Conservation (phyloP, 2,329 filamentous ascomycete species). For the Penicillium sp. region DNA sequence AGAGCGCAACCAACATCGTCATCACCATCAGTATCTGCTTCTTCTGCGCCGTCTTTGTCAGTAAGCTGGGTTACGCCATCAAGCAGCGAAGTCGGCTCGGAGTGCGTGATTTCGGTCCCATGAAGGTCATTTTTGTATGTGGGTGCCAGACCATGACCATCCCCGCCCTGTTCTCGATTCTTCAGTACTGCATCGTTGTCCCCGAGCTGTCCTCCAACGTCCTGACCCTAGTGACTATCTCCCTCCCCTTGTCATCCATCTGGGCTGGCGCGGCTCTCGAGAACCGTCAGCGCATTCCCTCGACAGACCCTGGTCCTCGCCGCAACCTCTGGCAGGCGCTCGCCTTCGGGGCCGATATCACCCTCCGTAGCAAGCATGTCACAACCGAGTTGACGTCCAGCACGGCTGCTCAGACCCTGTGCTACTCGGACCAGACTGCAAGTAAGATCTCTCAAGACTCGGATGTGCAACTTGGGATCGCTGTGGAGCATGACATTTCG, state of each 20-base stretch:
- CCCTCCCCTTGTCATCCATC: slow-evolving; percentile 64
- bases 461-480: slow-evolving; percentile 24
- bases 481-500: slow-evolving; percentile 32
- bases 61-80: slow-evolving; percentile 60
- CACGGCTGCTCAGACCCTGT: slow-evolving; percentile 25
- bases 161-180: slow-evolving; percentile 60
- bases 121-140: slow-evolving; percentile 67
- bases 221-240: slow-evolving; percentile 59
- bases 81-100: slow-evolving; percentile 55
- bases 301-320: slow-evolving; percentile 6
- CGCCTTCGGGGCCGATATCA: slow-evolving; percentile 16
- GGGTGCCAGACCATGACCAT: slow-evolving; percentile 64
- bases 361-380: slow-evolving; percentile 14
- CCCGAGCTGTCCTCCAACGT: slow-evolving; percentile 56
- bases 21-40: slow-evolving; percentile 58
- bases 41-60: slow-evolving; percentile 61
- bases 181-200: slow-evolving; percentile 53
- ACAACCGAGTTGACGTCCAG: slow-evolving; percentile 15
- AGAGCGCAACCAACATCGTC: slow-evolving; percentile 49
- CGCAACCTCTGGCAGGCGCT: slow-evolving; percentile 31
- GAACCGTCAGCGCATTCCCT: slow-evolving; percentile 8
- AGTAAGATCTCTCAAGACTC: slow-evolving; percentile 19
- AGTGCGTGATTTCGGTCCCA: slow-evolving; percentile 60
- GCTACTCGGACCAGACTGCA: slow-evolving; percentile 25
- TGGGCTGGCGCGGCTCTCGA: slow-evolving; percentile 55